These are phyloP conservation scores for Fusarium verrucosum DNA, from an alignment of 2,329 filamentous ascomycete species.

Conservation along the genomic window DNA sequence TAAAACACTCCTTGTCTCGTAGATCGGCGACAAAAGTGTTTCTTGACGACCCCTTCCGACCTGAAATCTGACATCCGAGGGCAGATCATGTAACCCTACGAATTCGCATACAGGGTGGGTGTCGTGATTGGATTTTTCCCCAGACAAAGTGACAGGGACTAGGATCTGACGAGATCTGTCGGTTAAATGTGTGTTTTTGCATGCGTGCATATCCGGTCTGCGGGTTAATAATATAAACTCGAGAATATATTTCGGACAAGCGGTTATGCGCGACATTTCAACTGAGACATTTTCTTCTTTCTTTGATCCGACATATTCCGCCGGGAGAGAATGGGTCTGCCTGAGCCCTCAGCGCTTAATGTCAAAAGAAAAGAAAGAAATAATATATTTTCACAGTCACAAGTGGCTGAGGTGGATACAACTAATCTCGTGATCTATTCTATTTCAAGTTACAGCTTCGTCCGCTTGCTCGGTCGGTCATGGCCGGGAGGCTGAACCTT, in stretches of 20 bases:
- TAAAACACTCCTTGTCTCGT: conserved; percentile 22
- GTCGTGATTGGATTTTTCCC: conserved; percentile 11
- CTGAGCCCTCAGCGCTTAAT: conserved; percentile 12
- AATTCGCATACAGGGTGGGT: background rate
- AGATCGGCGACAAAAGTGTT: conserved; percentile 4
- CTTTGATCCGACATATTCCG: conserved; percentile 19
- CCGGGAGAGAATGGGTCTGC: background rate
- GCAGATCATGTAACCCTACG: conserved; percentile 23
- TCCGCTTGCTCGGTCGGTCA: background rate
- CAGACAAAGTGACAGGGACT: conserved; percentile 10
- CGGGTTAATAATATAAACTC: conserved; percentile 7
- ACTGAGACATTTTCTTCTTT: conserved; percentile 27
- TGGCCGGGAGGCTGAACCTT: conserved; percentile 4
- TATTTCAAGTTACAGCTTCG: background rate
- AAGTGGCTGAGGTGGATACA: conserved; percentile 5
- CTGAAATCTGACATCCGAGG: background rate
- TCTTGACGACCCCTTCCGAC: background rate
- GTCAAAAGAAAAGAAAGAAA: conserved; percentile 5
- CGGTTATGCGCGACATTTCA: conserved; percentile 25
- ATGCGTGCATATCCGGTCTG: conserved; percentile 12
- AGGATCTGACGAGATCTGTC: conserved; percentile 21
- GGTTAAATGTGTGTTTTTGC: conserved; percentile 17
- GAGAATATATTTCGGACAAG: conserved; percentile 6
- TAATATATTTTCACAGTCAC: background rate
- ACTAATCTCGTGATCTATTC: background rate